A percentile compares a stretch with the other conserved stretches of the same genome.
Conservation (phyloP, 805 yeast species). For the Metschnikowia baotianmanensis region DNA sequence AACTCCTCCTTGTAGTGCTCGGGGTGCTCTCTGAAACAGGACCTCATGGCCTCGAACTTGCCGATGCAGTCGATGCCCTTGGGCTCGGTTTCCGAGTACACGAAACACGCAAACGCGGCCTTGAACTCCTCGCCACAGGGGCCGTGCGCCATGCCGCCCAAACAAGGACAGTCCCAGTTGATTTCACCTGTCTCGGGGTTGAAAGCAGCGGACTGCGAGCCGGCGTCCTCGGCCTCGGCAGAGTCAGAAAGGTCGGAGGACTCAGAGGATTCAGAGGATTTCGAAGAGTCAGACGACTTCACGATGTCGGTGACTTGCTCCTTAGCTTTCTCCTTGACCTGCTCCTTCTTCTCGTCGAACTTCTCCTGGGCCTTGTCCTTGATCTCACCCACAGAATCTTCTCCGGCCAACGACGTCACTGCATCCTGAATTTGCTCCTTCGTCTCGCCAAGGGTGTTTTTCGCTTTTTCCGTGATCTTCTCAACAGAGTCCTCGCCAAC, state of each 20-base stretch:
- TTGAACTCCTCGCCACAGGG: constrained; percentile 97
- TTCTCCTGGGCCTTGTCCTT: not conserved
- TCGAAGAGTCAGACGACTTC: no score
- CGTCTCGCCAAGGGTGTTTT: not conserved
- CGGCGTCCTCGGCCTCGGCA: constrained; percentile 26
- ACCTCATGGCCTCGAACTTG: constrained; percentile 88
- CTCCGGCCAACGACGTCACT: not conserved
- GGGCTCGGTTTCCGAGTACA: constrained; percentile 91
- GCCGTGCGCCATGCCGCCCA: constrained; percentile 98
- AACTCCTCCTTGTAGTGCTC: constrained; percentile 92
- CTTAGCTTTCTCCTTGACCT: not conserved
- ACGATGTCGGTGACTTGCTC: no score
- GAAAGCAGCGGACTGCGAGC: constrained; percentile 64
- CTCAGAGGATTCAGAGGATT: no score
- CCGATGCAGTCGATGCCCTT: constrained; percentile 95
- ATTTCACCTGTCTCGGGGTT: constrained; percentile 98
- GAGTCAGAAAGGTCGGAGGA: no score
- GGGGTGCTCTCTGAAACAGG: constrained; percentile 89
- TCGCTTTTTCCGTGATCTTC: constrained; percentile 2
- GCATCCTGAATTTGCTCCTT: not conserved
- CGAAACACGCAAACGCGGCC: constrained; percentile 92
- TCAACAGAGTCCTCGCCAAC: no score
- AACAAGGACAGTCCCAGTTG: constrained; percentile 99
- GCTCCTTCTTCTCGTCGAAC: no score
- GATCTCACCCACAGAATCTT: not conserved